Conservation (phyloP, 2,329 filamentous ascomycete genomes). For the Aspergillus sojae region DNA sequence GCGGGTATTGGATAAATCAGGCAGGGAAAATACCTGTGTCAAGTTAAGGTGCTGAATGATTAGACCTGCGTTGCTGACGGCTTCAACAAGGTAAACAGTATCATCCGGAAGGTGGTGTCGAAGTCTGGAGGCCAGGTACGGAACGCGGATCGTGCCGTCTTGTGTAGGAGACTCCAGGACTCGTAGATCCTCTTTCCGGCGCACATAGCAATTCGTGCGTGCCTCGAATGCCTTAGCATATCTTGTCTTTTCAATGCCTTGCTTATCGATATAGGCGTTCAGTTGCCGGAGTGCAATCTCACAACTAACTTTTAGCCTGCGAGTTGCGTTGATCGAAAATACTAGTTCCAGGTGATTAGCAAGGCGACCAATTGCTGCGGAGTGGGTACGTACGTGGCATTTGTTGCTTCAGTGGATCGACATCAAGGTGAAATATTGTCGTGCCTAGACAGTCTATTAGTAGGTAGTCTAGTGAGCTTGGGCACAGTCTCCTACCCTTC, state of each 20-base stretch:
- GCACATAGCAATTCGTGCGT: background rate
- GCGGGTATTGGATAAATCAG: background rate
- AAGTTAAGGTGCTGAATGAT: background rate
- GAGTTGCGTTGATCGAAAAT: constrained; percentile 10
- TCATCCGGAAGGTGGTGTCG: background rate
- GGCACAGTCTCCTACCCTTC: background rate
- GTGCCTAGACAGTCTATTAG: constrained; percentile 31
- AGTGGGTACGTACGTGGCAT: constrained; percentile 1
- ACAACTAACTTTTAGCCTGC: constrained; percentile 1
- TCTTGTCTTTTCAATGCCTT: background rate
- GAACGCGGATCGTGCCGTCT: background rate
- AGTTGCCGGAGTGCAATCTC: background rate
- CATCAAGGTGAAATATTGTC: constrained; percentile 65
- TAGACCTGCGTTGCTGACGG: constrained; percentile 10
- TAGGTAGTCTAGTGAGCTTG: background rate
- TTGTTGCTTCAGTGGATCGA: constrained; percentile 62
- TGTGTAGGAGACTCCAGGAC: background rate
- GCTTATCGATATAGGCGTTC: background rate
- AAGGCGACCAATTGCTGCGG: background rate
- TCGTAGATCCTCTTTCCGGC: background rate
- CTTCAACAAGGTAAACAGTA: background rate
- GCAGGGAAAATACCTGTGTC: background rate
- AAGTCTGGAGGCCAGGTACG: background rate
- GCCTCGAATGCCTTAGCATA: background rate
- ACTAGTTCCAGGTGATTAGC: background rate